phyloP scores from a whole-genome alignment of 2,329 filamentous ascomycete species.

The Polychaeton citri region DNA sequence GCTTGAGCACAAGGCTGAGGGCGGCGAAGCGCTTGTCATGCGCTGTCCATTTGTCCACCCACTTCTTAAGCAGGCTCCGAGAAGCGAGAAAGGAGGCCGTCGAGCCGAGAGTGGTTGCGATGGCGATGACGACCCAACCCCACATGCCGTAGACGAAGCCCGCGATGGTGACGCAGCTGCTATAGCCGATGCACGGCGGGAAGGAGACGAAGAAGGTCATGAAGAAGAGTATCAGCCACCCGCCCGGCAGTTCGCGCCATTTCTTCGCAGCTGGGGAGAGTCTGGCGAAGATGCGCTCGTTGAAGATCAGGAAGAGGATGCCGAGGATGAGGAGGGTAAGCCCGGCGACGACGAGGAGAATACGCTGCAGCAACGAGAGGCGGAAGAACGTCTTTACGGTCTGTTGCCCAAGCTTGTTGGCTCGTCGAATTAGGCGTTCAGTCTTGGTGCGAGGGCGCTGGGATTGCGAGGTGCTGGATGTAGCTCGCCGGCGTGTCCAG shows the following conservation, averaged over 20 bases:
- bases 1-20: constrained; percentile 72
- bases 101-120: constrained; percentile 65
- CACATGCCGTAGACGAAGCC: constrained; percentile 62
- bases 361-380: constrained; percentile 48
- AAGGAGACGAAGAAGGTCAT: constrained; percentile 67
- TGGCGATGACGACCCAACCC: constrained; percentile 73
- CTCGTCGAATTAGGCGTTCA: constrained; percentile 28
- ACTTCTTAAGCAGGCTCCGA: constrained; percentile 61
- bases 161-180: constrained; percentile 55
- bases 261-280: constrained; percentile 59
- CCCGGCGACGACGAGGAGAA: constrained; percentile 40
- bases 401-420: constrained; percentile 32
- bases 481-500: constrained; percentile 31
- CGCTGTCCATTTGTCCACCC: constrained; percentile 69
- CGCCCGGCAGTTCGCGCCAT: constrained; percentile 62
- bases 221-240: constrained; percentile 62
- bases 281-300: constrained; percentile 63
- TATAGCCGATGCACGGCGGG: constrained; percentile 80
- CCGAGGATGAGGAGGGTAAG: constrained; percentile 41
- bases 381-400: constrained; percentile 38
- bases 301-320: constrained; percentile 63
- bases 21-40: constrained; percentile 80
- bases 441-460: constrained; percentile 23
- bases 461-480: constrained; percentile 26
- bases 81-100: constrained; percentile 69